Percentiles rank a stretch among this genome's conserved stretches.
These are phyloP conservation scores for Allium cepa DNA, from an alignment of 106 monocot genomes.

Conservation along the genomic window DNA sequence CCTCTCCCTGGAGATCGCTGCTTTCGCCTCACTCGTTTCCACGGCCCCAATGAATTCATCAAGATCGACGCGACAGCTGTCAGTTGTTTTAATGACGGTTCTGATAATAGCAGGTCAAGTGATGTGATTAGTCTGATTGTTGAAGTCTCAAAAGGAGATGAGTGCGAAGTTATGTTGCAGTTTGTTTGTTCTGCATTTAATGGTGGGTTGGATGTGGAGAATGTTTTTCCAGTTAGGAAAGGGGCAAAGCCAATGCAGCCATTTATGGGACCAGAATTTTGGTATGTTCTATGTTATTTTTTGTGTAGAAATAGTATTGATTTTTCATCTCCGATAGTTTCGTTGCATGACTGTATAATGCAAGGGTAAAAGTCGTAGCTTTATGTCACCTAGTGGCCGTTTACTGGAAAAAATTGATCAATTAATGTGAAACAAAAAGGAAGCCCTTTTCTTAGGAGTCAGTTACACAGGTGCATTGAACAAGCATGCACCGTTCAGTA, in stretches of 20 bases:
- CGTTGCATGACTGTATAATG: no score
- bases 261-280: conserved; percentile 47
- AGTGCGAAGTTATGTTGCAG: conserved; percentile 20
- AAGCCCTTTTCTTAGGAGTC: no score
- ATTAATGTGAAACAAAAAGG: no score
- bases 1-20: conserved; percentile 61
- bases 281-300: conserved; percentile 17
- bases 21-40: conserved; percentile 31
- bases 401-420: no score
- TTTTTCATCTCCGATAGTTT: background rate
- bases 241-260: conserved; percentile 9
- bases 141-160: conserved; percentile 41
- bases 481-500: no score
- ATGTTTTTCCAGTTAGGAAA: conserved; percentile 34
- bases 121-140: conserved; percentile 57
- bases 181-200: conserved; percentile 77
- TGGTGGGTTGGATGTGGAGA: conserved; percentile 54
- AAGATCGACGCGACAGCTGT: conserved; percentile 72
- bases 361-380: no score
- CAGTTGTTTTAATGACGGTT: conserved; percentile 23
- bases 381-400: no score
- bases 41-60: conserved; percentile 30
- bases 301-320: background rate
- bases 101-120: conserved; percentile 9
- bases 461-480: no score